Percentiles rank a stretch among this genome's conserved stretches.
These are phyloP conservation scores for Teratosphaeria zuluensis DNA, from an alignment of 2,329 filamentous ascomycete species.

Conservation along the genomic window DNA sequence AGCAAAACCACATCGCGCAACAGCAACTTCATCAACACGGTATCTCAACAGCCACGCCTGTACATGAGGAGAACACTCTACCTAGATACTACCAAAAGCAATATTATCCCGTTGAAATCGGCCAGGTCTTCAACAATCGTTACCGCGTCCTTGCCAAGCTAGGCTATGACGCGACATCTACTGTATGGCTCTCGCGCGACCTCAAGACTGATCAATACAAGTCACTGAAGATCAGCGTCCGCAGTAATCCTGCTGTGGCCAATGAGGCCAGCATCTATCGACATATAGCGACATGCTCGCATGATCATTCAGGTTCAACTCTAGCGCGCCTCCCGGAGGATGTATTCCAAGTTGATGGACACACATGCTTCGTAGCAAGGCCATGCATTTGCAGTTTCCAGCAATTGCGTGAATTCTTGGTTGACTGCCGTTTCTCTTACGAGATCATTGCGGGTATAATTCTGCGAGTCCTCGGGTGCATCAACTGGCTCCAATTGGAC, in stretches of 20 bases:
- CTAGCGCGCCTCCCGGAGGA: background rate
- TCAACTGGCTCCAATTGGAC: background rate
- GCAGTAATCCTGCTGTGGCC: background rate
- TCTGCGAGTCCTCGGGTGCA: background rate
- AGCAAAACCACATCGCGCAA: background rate
- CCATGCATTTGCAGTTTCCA: background rate
- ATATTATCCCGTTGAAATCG: conserved; percentile 1
- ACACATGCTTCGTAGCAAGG: background rate
- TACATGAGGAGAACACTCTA: background rate
- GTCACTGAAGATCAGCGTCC: background rate
- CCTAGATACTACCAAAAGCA: background rate
- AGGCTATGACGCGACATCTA: conserved; percentile 3
- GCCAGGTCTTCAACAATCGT: conserved; percentile 1
- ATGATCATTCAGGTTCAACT: background rate
- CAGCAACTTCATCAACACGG: background rate
- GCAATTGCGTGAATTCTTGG: background rate
- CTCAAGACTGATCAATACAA: background rate
- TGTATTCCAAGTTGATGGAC: background rate
- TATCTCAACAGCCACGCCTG: background rate
- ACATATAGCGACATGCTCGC: background rate
- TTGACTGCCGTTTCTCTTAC: background rate
- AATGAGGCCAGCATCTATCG: background rate
- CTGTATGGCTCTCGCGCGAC: conserved; percentile 5
- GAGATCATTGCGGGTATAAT: background rate
- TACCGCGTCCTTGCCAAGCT: conserved; percentile 3